phyloP scores from a whole-genome alignment of 164 flowering plant genomes.

The Pachysandra terminalis region DNA sequence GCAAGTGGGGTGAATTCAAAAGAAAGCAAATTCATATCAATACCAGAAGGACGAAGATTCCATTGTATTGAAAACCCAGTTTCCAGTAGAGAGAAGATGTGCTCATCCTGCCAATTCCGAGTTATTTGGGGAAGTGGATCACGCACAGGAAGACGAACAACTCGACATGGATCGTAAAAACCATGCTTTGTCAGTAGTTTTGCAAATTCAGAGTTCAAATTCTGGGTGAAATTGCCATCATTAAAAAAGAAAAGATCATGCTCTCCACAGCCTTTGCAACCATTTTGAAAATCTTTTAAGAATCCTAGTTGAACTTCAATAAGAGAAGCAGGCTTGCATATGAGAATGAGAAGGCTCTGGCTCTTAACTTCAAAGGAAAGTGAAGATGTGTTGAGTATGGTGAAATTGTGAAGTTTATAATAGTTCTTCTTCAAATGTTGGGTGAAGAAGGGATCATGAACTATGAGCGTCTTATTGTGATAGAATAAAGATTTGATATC shows the following conservation, averaged over 20 bases:
- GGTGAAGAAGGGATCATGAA: background rate
- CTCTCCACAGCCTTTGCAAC: background rate
- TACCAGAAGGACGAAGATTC: too few relatives aligned
- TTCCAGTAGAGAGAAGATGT: too few relatives aligned
- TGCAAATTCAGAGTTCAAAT: too few relatives aligned
- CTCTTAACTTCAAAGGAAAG: background rate
- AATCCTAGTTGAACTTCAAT: background rate
- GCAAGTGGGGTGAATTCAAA: too few relatives aligned
- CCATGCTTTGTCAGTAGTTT: background rate
- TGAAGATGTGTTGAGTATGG: background rate
- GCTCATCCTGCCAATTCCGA: too few relatives aligned
- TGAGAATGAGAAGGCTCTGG: background rate
- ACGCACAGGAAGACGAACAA: too few relatives aligned
- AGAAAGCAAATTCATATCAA: too few relatives aligned
- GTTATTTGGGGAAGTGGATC: too few relatives aligned
- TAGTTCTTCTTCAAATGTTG: too few relatives aligned
- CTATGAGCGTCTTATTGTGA: background rate
- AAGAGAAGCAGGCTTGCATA: background rate
- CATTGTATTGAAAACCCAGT: too few relatives aligned
- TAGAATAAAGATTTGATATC: background rate
- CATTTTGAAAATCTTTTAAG: background rate
- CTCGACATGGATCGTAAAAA: too few relatives aligned
- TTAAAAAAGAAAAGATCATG: background rate
- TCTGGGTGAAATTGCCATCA: background rate
- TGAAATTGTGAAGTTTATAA: background rate